phyloP scores from a whole-genome alignment of 768 basidiomycete genomes.

The Podaxis sp. region DNA sequence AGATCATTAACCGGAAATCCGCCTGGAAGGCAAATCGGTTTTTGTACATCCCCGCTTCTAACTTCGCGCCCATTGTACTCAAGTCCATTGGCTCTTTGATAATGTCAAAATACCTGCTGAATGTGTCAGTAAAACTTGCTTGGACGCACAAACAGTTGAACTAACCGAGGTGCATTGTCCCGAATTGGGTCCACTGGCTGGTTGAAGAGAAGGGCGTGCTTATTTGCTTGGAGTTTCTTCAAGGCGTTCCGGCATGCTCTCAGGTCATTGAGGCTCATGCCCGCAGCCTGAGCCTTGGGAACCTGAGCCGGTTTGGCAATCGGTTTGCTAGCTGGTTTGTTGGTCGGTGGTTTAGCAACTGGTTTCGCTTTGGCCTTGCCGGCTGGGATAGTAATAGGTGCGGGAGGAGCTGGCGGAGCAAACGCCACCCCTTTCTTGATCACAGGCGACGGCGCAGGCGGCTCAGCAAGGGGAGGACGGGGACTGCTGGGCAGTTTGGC shows the following conservation, averaged over 20 bases:
- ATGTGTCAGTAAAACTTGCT: constrained; percentile 15
- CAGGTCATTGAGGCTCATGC: constrained; percentile 76
- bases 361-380: constrained; percentile 27
- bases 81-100: constrained; percentile 96
- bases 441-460: constrained; percentile 29
- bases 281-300: constrained; percentile 70
- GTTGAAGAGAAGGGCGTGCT: constrained; percentile 70
- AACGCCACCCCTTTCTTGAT: constrained; percentile 36
- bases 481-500: constrained; percentile 52
- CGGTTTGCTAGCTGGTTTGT: constrained; percentile 17
- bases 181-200: constrained; percentile 96
- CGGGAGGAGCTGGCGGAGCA: constrained; percentile 32
- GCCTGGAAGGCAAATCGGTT: constrained; percentile 79
- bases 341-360: constrained; percentile 21
- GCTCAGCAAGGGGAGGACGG: constrained; percentile 24
- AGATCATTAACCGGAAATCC: constrained; percentile 86
- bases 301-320: constrained; percentile 45
- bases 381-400: constrained; percentile 15
- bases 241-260: constrained; percentile 73
- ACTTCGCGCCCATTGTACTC: constrained; percentile 81
- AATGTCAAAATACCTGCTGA: constrained; percentile 78
- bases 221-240: constrained; percentile 77
- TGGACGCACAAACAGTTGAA: background rate
- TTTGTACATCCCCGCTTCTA: constrained; percentile 83
- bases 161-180: constrained; percentile 85